Evolutionary conservation across 116 monocot species (phyloP).

Genomic region (Papilionanthe hybrid): DNA sequence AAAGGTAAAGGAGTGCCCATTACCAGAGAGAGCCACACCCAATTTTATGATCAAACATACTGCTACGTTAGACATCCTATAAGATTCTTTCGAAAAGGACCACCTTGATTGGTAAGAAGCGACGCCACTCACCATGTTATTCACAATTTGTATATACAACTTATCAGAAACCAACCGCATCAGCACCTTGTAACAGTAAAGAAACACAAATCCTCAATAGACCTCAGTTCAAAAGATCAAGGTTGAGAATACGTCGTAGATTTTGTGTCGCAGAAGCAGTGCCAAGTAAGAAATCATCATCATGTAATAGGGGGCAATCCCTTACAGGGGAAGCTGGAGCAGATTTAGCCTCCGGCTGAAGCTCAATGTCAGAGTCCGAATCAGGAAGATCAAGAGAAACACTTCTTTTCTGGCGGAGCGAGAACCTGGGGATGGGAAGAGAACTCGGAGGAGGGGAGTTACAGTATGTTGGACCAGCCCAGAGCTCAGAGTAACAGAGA

Average conservation of each 20-base stretch:
- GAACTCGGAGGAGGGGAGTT: conserved; percentile 52
- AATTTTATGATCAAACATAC: background rate
- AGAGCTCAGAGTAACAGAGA: conserved; percentile 26
- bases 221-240: conserved; percentile 28
- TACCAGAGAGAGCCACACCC: background rate
- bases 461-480: conserved; percentile 45
- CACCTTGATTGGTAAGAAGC: background rate
- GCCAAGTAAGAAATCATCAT: conserved; percentile 11
- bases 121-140: conserved; percentile 3
- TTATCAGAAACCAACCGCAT: background rate
- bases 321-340: conserved; percentile 32
- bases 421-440: conserved; percentile 48
- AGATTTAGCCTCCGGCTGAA: conserved; percentile 10
- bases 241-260: conserved; percentile 45
- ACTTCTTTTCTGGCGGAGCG: conserved; percentile 33
- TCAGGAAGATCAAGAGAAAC: conserved; percentile 25
- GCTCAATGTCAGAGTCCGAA: background rate
- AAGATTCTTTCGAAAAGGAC: background rate
- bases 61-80: background rate
- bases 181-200: background rate
- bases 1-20: background rate
- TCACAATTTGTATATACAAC: conserved; percentile 11
- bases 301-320: conserved; percentile 1
- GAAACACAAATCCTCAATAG: background rate
- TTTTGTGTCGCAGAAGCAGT: conserved; percentile 36